Base-by-base conservation (phyloP, 1,139 yeast genomes). In the Sugiyamaella japonica region DNA sequence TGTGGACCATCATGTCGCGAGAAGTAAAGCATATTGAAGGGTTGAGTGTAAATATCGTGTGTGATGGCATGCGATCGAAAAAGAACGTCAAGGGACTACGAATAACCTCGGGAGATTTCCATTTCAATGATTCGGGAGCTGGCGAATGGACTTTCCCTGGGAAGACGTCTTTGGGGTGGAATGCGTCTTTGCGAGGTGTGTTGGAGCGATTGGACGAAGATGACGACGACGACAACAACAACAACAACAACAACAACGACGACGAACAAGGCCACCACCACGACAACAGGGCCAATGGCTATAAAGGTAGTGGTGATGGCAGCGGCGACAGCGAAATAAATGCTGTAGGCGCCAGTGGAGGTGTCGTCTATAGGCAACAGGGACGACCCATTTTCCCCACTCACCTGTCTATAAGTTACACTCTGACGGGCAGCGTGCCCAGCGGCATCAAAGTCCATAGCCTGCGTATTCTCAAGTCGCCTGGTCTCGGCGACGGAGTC, bases 71-170 rank as follows among this genome's bases (percentile, higher is more conserved):
- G 10, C 43, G 57, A 34, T 68, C 64, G 12, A 32, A 32, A 12
- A 63, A 60, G 48, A 59, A 57, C 31, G 66, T 86, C 46, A 84
- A 82, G 61, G 75, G 84, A 7, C 69, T 79, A 55, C 73, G 95
- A 60, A 72, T 83, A 29, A 83, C 95, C 1, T 83, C 83, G 52
- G 96, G 96, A 9, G 95, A 88, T 63, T 79, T 86, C 61, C 77
- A 79, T 53, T 75, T 76, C 54, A 78, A 77, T 47, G 79, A 79
- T 20, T 73, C 76, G 15, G 85, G 84, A 0, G 70, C 67, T 36
- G 88, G 85, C n/a, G 82, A 79, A 62, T 90, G 97, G 97, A 76
- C 80, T 9, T 79, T 91, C 59, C 84, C 82, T 49, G 78, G 82
- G 25, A 76, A 76, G 23, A 71, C 84, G 10, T 74, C 84, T 1